A percentile compares a stretch with the other conserved stretches of the same genome.
phyloP scores from a whole-genome alignment of 108 stramenopile genomes.

The Nannochloropsis oceanica region DNA sequence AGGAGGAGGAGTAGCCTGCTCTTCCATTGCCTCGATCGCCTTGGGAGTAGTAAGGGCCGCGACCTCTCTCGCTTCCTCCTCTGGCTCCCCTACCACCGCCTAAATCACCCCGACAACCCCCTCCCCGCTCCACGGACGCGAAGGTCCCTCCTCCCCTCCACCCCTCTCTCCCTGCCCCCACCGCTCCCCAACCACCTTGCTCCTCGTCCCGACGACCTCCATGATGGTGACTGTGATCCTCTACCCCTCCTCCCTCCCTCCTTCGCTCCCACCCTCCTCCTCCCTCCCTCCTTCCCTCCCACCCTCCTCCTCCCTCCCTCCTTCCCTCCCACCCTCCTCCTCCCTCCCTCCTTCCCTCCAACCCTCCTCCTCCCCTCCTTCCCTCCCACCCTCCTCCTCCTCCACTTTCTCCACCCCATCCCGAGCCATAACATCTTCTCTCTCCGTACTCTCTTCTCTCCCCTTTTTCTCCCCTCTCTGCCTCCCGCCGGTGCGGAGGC shows the following conservation, averaged over 20 bases:
- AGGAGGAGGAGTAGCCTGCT: background rate
- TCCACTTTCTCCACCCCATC: no score
- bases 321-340: background rate
- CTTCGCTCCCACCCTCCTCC: background rate
- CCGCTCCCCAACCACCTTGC: background rate
- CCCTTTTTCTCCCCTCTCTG: background rate
- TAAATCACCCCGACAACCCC: background rate
- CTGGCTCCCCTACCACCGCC: background rate
- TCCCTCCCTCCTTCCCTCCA: background rate
- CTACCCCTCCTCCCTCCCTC: background rate
- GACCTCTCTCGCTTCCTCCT: background rate
- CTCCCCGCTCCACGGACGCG: background rate
- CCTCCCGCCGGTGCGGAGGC: background rate
- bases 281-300: background rate
- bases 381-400: no score
- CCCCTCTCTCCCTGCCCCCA: background rate
- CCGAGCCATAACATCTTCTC: no score
- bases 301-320: background rate
- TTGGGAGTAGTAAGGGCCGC: background rate
- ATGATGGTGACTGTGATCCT: no score
- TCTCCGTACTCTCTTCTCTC: no score
- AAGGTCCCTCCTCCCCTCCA: background rate
- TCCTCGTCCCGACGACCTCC: background rate
- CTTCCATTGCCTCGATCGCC: background rate
- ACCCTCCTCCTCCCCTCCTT: background rate